phyloP scores from a whole-genome alignment of 192 early-diverging fungal species.

The Phlyctochytrium bullatum region DNA sequence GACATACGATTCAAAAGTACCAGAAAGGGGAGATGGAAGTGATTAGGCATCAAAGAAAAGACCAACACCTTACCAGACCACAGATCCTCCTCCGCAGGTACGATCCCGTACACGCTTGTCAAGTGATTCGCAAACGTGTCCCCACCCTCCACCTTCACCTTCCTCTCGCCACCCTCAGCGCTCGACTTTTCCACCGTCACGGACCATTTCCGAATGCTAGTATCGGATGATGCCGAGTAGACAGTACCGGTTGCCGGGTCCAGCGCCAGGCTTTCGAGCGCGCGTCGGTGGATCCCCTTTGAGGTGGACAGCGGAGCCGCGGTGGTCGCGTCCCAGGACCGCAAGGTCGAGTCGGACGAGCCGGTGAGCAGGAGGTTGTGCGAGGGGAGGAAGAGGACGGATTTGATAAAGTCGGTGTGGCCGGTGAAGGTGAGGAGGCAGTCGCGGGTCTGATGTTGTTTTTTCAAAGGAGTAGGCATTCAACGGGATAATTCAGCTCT shows the following conservation, averaged over 20 bases:
- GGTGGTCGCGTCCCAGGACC: constrained; percentile 64
- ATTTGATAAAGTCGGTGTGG: constrained; percentile 93
- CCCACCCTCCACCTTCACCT: neutral
- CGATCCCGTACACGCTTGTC: constrained; percentile 73
- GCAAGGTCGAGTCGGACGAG: constrained; percentile 74
- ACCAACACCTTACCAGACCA: constrained; percentile 65
- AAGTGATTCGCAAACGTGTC: constrained; percentile 66
- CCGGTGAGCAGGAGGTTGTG: constrained; percentile 26
- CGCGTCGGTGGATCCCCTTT: constrained; percentile 45
- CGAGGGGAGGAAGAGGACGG: constrained; percentile 41
- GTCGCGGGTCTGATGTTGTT: constrained; percentile 47
- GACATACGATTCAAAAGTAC: constrained; percentile 12
- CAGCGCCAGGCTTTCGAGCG: constrained; percentile 57
- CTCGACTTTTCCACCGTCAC: constrained; percentile 60
- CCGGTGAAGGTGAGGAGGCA: constrained; percentile 65
- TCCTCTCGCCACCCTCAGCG: neutral
- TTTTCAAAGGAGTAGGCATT: too few relatives aligned
- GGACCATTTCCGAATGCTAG: constrained; percentile 75
- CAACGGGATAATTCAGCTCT: too few relatives aligned
- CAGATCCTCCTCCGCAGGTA: constrained; percentile 60
- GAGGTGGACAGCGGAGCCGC: constrained; percentile 41
- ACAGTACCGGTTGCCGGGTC: constrained; percentile 21
- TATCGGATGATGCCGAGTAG: constrained; percentile 79
- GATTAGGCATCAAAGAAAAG: neutral
- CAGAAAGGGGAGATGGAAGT: neutral